Percentiles rank a stretch among this genome's conserved stretches.
Conservation (phyloP, 345 rosid species). For the Eucalyptus paniculata region DNA sequence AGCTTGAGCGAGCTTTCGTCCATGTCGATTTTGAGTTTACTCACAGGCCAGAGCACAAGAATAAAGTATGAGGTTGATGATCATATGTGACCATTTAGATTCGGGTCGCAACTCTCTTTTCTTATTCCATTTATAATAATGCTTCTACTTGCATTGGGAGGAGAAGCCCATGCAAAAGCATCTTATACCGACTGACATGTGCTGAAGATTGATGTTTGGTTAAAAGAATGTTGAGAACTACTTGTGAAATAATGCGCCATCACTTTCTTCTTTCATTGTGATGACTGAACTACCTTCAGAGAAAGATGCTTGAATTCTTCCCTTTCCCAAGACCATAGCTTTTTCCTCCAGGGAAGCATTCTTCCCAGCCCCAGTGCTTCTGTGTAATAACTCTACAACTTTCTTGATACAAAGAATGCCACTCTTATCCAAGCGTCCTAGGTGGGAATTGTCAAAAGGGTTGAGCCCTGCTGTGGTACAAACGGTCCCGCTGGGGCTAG, state of each 20-base stretch:
- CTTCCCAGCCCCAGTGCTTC: background rate
- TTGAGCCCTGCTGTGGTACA: background rate
- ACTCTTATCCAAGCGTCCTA: background rate
- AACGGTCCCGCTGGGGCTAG: background rate
- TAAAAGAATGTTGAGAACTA: no score
- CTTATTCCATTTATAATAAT: background rate
- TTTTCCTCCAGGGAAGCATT: no score
- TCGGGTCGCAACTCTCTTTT: background rate
- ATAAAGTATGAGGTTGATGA: constrained; percentile 2
- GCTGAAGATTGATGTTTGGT: no score
- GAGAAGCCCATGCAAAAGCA: background rate
- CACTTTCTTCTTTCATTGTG: no score
- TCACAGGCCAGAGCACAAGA: constrained; percentile 64
- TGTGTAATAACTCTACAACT: background rate
- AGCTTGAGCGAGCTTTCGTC: constrained; percentile 81
- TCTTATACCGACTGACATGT: background rate
- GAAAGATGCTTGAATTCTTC: no score
- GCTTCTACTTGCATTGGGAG: background rate
- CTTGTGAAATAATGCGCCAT: no score
- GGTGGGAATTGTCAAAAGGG: background rate
- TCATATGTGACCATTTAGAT: background rate
- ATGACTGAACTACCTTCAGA: no score
- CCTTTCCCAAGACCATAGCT: no score
- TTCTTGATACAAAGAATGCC: background rate
- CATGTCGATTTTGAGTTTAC: constrained; percentile 77